These are phyloP conservation scores for Eutrema yunnanense DNA, from an alignment of 345 rosid species.

Conservation along the genomic window DNA sequence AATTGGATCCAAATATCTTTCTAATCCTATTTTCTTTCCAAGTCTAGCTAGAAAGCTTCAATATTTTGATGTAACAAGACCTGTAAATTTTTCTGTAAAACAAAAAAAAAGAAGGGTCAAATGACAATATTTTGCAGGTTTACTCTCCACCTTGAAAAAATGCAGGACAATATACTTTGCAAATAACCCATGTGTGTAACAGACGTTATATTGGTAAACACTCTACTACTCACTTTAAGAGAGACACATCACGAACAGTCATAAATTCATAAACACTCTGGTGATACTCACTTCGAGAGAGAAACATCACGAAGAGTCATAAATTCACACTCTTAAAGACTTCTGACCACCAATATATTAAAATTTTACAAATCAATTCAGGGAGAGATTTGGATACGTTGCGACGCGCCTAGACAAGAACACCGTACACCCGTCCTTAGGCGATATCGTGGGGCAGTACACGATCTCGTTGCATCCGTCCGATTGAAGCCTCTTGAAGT, in stretches of 20 bases:
- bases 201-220: neutral
- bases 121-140: too few relatives aligned
- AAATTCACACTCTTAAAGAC: neutral
- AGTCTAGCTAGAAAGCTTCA: too few relatives aligned
- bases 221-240: neutral
- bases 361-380: constrained; percentile 13
- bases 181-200: too few relatives aligned
- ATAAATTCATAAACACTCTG: neutral
- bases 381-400: constrained; percentile 29
- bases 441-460: constrained; percentile 74
- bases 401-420: constrained; percentile 45
- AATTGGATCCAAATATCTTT: too few relatives aligned
- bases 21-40: too few relatives aligned
- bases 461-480: constrained; percentile 72
- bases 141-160: too few relatives aligned
- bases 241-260: neutral
- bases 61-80: too few relatives aligned
- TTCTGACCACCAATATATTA: neutral
- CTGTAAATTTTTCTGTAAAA: too few relatives aligned
- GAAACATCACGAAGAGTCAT: neutral
- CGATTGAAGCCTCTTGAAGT: constrained; percentile 49
- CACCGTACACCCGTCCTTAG: constrained; percentile 72
- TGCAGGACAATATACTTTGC: too few relatives aligned
- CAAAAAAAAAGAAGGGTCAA: too few relatives aligned
- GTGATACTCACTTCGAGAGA: neutral